phyloP scores from a whole-genome alignment of 805 yeast genomes.

The Kodamaea restingae region DNA sequence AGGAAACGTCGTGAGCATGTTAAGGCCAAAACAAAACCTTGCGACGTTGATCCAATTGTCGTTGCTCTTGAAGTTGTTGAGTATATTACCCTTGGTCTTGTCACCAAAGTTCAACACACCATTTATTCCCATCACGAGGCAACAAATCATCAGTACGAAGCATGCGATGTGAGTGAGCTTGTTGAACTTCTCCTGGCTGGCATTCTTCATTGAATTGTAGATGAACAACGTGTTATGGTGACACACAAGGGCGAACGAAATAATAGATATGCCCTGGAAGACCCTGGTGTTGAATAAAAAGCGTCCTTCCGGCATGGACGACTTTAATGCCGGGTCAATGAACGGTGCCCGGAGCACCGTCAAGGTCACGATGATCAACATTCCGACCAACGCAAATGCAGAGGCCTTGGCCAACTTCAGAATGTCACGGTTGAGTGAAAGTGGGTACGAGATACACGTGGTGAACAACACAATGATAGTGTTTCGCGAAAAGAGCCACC shows the following conservation, averaged over 20 bases:
- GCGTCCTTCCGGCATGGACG: constrained; percentile 40
- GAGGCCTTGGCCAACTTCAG: constrained; percentile 83
- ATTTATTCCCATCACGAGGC: constrained; percentile 71
- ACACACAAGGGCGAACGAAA: constrained; percentile 92
- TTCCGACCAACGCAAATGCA: constrained; percentile 79
- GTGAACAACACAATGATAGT: constrained; percentile 70
- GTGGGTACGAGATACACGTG: constrained; percentile 71
- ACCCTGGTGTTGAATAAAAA: constrained; percentile 59
- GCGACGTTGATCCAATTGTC: constrained; percentile 81
- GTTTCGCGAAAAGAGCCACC: constrained; percentile 61
- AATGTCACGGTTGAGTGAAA: constrained; percentile 75
- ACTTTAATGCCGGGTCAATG: constrained; percentile 45
- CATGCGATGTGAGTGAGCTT: constrained; percentile 81
- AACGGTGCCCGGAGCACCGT: constrained; percentile 74
- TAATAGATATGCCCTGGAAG: constrained; percentile 90
- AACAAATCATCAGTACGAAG: constrained; percentile 71
- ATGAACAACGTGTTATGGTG: constrained; percentile 93
- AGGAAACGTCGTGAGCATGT: constrained; percentile 91
- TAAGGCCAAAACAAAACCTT: constrained; percentile 83
- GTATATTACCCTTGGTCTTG: constrained; percentile 77
- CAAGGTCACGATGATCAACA: constrained; percentile 71
- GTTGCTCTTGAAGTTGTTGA: constrained; percentile 78
- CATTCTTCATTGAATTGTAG: constrained; percentile 73
- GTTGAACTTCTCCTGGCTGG: constrained; percentile 72
- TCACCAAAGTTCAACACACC: constrained; percentile 76